Evolutionary conservation across 345 rosid genomes (phyloP), one percentile per base, ranked within the genome.

Genomic region (Eucalyptus grandis): DNA sequence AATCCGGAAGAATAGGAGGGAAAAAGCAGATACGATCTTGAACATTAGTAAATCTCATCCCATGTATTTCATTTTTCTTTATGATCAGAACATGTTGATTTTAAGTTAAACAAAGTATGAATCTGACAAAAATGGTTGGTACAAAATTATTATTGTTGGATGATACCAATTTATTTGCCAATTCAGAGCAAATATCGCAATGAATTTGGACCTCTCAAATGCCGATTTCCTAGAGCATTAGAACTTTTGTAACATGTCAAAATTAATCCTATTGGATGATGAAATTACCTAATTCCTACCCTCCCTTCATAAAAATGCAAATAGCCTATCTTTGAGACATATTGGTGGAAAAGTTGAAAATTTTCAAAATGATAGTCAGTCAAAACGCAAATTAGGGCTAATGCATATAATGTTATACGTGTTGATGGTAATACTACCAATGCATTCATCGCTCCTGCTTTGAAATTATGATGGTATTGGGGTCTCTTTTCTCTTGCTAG

Each of bases 401-500:
- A 37, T 19, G 13, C 5, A 37, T 72, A 72, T 37, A 37, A 1
- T 44, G 1, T 67, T 10, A 31, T n/a, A 31, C 30, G 62, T 49
- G 81, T 17, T n/a, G 83, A 37, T 69, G 2, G 30, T 27, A 80
- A 24, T 12, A 85, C 0, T 72, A 94, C 96, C 93, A 94, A 47
- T 16, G 96, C 92, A 89, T 94, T 94, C 90, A 92, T 72, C n/a
- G 96, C 94, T 87, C 96, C 96, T 26, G 96, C 95, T 90, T 94
- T 94, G 89, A 92, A 93, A 88, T 94, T 88, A 82, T 94, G 96
- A 88, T 87, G 91, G 51, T 65, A 90, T 27, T 90, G 89, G 4
- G 93, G 93, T 86, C 94, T 92, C 90, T 94, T 94, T 54, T 94
- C 95, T 51, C 94, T 86, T 62, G 96, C 91, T 88, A 92, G 80